These are phyloP conservation scores for Eucalyptus cloeziana DNA, from an alignment of 345 rosid species.

Conservation along the genomic window DNA sequence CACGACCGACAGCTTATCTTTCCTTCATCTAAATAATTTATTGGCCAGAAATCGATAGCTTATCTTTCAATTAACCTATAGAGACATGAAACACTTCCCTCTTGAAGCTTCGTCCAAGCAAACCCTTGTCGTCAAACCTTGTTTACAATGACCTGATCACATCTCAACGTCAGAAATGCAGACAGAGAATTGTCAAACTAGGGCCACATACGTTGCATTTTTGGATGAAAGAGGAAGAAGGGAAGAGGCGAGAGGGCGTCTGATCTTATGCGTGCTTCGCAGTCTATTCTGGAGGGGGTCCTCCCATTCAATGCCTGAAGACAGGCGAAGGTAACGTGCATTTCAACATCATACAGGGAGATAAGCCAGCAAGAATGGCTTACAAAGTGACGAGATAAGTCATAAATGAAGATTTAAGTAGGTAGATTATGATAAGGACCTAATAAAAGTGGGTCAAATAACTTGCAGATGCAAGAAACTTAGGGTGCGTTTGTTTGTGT, in stretches of 20 bases:
- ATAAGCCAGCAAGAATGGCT: not conserved
- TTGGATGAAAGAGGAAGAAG: not conserved
- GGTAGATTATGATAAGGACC: not conserved
- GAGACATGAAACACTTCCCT: not conserved
- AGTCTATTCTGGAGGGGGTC: not conserved
- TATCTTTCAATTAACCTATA: not conserved
- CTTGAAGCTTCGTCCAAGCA: not conserved
- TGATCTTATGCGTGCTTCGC: not conserved
- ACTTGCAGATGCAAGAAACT: not conserved
- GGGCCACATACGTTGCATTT: not conserved
- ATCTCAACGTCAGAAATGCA: not conserved
- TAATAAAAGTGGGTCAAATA: not conserved
- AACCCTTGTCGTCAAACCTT: not conserved
- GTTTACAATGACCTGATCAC: not conserved
- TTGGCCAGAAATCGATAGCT: not conserved
- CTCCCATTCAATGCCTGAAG: not conserved
- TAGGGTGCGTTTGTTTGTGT: too few relatives aligned
- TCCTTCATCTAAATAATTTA: not conserved
- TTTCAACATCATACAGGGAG: not conserved
- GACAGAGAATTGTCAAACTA: not conserved
- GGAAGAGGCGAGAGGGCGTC: not conserved
- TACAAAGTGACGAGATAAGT: not conserved
- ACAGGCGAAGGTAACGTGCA: not conserved
- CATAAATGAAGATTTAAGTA: not conserved
- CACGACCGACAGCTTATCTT: not conserved